Evolutionary conservation across 1,139 yeast species (phyloP).

Genomic region (Suhomyces ambrosiae): DNA sequence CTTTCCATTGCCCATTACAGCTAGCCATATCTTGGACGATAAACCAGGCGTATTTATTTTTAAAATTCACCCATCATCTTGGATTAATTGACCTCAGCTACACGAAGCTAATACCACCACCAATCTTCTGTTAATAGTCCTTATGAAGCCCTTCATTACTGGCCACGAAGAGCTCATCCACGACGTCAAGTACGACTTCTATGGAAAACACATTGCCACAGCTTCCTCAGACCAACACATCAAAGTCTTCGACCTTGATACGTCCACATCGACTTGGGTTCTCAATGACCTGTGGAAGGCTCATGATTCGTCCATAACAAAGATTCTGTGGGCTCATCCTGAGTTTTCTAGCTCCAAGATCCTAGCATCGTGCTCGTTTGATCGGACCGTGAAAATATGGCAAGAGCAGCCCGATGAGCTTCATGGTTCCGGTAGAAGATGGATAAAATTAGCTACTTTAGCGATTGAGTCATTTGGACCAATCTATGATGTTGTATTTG

Average conservation of each 20-base stretch:
- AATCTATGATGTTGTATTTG: slow-evolving; percentile 83
- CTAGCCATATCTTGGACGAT: too few relatives aligned
- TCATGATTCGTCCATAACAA: slow-evolving; percentile 84
- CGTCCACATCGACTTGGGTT: slow-evolving; percentile 64
- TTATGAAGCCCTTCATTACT: slow-evolving; percentile 70
- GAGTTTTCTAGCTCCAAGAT: slow-evolving; percentile 77
- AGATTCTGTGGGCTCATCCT: slow-evolving; percentile 91
- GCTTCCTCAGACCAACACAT: slow-evolving; percentile 92
- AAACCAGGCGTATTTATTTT: too few relatives aligned
- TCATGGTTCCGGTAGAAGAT: slow-evolving; percentile 74
- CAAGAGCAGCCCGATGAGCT: slow-evolving; percentile 85
- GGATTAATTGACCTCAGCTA: too few relatives aligned
- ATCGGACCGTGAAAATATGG: slow-evolving; percentile 86
- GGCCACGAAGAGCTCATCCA: slow-evolving; percentile 92
- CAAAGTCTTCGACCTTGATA: slow-evolving; percentile 77
- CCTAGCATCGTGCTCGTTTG: slow-evolving; percentile 86
- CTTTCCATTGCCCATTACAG: too few relatives aligned
- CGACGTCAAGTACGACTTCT: slow-evolving; percentile 85
- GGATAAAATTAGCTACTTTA: slow-evolving; percentile 74
- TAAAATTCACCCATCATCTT: too few relatives aligned
- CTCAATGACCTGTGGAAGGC: slow-evolving; percentile 91
- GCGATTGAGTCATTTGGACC: slow-evolving; percentile 86
- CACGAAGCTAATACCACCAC: too few relatives aligned
- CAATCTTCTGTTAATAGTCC: too few relatives aligned
- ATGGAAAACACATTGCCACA: slow-evolving; percentile 87